phyloP scores from a whole-genome alignment of 768 basidiomycete genomes.

The Cubamyces lactineus region DNA sequence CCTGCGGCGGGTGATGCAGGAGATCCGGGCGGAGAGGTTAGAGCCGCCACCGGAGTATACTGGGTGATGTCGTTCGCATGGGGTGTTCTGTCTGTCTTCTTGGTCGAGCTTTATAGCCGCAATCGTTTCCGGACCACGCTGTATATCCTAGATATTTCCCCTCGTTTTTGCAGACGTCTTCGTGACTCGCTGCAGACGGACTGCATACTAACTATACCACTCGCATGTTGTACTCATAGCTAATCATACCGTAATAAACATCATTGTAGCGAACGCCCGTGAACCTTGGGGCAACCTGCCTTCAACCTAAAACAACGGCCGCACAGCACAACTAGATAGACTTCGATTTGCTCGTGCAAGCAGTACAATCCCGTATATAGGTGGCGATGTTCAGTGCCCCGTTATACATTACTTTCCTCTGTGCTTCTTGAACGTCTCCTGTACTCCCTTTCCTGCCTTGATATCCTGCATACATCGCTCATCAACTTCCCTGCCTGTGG shows the following conservation, averaged over 20 bases:
- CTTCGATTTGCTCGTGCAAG: too few relatives aligned
- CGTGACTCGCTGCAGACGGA: background rate
- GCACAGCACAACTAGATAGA: too few relatives aligned
- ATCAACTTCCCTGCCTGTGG: slow-evolving; percentile 65
- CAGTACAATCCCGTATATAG: too few relatives aligned
- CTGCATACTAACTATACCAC: background rate
- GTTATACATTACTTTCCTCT: slow-evolving; percentile 48
- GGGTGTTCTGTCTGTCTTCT: background rate
- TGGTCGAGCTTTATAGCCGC: background rate
- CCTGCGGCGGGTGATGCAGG: slow-evolving; percentile 32
- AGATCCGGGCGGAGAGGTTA: slow-evolving; percentile 28
- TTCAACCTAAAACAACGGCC: too few relatives aligned
- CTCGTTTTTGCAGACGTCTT: background rate
- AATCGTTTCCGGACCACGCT: background rate
- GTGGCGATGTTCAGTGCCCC: background rate
- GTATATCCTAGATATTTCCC: background rate
- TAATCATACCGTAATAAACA: background rate
- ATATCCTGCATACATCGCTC: slow-evolving; percentile 76
- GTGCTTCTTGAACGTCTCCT: slow-evolving; percentile 77
- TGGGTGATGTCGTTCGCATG: background rate
- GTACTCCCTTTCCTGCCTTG: slow-evolving; percentile 69
- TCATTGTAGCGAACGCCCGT: too few relatives aligned
- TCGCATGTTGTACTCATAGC: background rate
- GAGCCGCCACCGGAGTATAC: slow-evolving; percentile 33
- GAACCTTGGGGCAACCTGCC: too few relatives aligned